Conservation (phyloP, 768 basidiomycete species). For the Suillus spraguei region DNA sequence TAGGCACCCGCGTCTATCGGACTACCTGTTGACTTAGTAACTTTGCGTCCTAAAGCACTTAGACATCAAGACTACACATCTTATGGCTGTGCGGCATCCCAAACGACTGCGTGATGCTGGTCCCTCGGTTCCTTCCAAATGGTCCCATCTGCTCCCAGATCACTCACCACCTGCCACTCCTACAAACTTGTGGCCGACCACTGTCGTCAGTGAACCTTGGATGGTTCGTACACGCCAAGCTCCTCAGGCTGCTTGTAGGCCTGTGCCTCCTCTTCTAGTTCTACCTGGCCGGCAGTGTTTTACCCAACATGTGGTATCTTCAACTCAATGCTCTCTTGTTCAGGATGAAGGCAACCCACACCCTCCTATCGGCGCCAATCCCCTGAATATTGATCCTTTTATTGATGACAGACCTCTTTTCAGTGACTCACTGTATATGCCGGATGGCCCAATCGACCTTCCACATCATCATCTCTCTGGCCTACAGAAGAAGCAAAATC, state of each 20-base stretch:
- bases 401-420: not conserved
- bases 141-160: not conserved
- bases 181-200: not conserved
- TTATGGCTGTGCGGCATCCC: no score
- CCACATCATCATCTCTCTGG: not conserved
- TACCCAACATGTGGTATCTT: not conserved
- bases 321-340: not conserved
- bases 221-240: not conserved
- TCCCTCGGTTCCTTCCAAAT: no score
- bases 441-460: constrained; percentile 2
- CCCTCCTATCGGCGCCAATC: not conserved
- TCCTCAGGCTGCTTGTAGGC: not conserved
- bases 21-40: no score
- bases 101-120: no score
- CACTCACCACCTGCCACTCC: not conserved
- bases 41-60: no score
- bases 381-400: not conserved
- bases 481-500: constrained; percentile 9
- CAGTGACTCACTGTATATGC: not conserved
- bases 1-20: no score
- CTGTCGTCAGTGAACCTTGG: not conserved
- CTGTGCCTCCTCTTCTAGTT: not conserved
- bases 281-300: constrained; percentile 8
- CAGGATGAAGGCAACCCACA: not conserved
- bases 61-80: no score